Evolutionary conservation across 345 rosid species (phyloP).

Genomic region (Eutrema japonicum): DNA sequence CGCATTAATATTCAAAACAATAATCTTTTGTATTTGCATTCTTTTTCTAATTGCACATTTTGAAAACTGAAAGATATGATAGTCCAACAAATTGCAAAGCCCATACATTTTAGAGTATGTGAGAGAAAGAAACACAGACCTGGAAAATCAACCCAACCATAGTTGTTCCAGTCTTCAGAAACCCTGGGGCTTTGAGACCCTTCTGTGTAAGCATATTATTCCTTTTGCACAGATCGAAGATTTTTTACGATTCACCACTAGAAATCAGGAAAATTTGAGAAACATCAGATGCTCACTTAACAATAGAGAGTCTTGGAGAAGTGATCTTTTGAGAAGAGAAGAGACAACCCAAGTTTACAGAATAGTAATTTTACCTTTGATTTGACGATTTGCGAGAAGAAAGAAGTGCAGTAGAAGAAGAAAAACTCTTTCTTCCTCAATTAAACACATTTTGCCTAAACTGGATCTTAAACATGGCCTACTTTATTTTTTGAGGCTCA

Average conservation of each 20-base stretch:
- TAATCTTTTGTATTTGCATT: too few relatives aligned
- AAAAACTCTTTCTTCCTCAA: conserved; percentile 35
- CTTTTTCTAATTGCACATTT: too few relatives aligned
- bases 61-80: too few relatives aligned
- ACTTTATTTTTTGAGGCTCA: neutral
- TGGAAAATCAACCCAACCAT: conserved; percentile 83
- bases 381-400: conserved; percentile 20
- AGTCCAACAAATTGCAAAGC: neutral
- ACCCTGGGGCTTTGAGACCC: conserved; percentile 71
- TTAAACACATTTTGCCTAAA: neutral
- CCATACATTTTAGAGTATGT: neutral
- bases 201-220: conserved; percentile 72
- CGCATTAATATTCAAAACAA: too few relatives aligned
- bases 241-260: conserved; percentile 42
- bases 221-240: conserved; percentile 84
- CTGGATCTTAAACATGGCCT: neutral
- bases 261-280: neutral
- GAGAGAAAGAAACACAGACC: conserved; percentile 48
- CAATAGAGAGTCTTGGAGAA: neutral
- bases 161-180: conserved; percentile 88
- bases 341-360: neutral
- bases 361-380: conserved; percentile 6
- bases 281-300: neutral
- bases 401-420: too few relatives aligned
- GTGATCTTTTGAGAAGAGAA: neutral